Evolutionary conservation across 2,329 filamentous ascomycete genomes (phyloP).

Genomic region (Trichoderma simmonsii): DNA sequence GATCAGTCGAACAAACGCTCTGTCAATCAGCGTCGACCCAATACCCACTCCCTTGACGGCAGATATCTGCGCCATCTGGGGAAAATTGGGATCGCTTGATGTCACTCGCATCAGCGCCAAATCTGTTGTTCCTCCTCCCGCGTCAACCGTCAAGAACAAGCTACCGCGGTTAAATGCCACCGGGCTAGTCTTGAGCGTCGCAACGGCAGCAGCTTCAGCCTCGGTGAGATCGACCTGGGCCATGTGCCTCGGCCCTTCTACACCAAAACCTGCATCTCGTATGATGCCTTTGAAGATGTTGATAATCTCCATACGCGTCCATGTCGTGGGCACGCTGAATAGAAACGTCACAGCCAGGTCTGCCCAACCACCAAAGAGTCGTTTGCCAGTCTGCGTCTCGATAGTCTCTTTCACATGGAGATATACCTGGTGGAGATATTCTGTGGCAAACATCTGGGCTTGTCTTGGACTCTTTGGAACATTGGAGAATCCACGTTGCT

Average conservation of each 20-base stretch:
- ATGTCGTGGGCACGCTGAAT: conserved; percentile 57
- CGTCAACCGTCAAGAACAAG: conserved; percentile 44
- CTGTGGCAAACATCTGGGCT: conserved; percentile 38
- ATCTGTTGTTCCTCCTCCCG: conserved; percentile 47
- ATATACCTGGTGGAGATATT: conserved; percentile 50
- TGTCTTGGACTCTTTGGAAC: conserved; percentile 37
- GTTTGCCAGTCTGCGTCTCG: conserved; percentile 38
- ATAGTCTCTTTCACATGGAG: conserved; percentile 46
- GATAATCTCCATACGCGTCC: conserved; percentile 48
- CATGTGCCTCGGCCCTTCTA: conserved; percentile 36
- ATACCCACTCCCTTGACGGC: conserved; percentile 45
- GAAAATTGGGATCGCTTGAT: conserved; percentile 27
- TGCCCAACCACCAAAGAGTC: conserved; percentile 40
- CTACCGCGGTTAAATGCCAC: conserved; percentile 37
- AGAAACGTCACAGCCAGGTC: conserved; percentile 49
- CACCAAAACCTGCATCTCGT: conserved; percentile 47
- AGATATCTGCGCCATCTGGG: conserved; percentile 34
- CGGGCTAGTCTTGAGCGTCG: conserved; percentile 42
- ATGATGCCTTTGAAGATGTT: conserved; percentile 50
- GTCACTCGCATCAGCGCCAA: conserved; percentile 43
- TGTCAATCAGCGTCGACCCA: conserved; percentile 45
- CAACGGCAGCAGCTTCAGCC: conserved; percentile 47
- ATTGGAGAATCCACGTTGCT: conserved; percentile 42
- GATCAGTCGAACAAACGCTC: conserved; percentile 40
- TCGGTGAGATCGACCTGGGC: conserved; percentile 46